These are phyloP conservation scores for Colletotrichum siamense DNA, from an alignment of 2,329 filamentous ascomycete genomes.

Conservation along the genomic window DNA sequence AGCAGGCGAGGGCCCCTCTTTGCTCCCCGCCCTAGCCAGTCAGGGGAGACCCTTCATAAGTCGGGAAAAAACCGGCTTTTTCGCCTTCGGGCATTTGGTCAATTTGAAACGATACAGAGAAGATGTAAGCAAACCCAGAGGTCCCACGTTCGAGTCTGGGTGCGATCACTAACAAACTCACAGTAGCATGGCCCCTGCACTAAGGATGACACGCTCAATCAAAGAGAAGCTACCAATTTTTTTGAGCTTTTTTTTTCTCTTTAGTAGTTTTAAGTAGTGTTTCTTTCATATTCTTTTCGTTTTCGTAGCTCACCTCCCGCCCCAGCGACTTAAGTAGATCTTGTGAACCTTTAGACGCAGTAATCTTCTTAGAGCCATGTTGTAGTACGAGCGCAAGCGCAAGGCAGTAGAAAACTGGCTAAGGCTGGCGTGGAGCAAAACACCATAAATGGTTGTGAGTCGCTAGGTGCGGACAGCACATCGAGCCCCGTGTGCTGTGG, in stretches of 20 bases:
- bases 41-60: background rate
- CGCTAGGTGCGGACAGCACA: background rate
- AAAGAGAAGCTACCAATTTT: constrained; percentile 69
- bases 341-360: background rate
- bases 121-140: background rate
- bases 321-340: background rate
- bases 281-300: background rate
- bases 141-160: background rate
- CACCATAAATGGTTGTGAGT: background rate
- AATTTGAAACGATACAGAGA: constrained; percentile 31
- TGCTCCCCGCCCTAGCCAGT: background rate
- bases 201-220: constrained; percentile 94
- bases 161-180: background rate
- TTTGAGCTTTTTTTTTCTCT: background rate
- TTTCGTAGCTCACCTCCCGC: background rate
- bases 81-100: constrained; percentile 33
- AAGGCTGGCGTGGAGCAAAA: background rate
- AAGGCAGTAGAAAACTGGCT: background rate
- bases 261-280: background rate
- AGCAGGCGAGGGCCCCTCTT: background rate
- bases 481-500: background rate
- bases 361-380: background rate
- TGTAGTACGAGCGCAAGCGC: background rate
- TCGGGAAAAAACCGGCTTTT: background rate
- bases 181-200: constrained; percentile 80